Conservation (phyloP, 2,329 filamentous ascomycete genomes). For the Parastagonospora nodorum region DNA sequence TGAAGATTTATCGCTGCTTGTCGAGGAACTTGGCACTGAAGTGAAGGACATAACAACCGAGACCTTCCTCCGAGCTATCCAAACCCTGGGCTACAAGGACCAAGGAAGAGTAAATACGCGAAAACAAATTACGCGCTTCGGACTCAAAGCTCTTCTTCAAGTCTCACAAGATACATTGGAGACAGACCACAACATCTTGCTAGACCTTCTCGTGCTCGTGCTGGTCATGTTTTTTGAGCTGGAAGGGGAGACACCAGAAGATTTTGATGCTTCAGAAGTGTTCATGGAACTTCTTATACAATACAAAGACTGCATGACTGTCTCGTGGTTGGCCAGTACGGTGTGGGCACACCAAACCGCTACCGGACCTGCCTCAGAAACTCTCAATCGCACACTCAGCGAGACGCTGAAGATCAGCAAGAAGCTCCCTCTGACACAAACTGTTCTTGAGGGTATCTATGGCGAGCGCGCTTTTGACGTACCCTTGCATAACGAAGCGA, state of each 20-base stretch:
- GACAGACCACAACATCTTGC: slow-evolving; percentile 73
- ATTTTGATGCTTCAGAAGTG: slow-evolving; percentile 67
- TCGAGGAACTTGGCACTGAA: slow-evolving; percentile 66
- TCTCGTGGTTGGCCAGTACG: slow-evolving; percentile 43
- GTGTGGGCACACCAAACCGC: slow-evolving; percentile 39
- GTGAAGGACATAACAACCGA: slow-evolving; percentile 54
- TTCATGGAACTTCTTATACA: slow-evolving; percentile 65
- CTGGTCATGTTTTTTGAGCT: slow-evolving; percentile 76
- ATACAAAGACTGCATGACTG: slow-evolving; percentile 43
- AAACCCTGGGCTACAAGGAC: slow-evolving; percentile 52
- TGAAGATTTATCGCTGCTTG: slow-evolving; percentile 62
- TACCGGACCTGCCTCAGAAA: slow-evolving; percentile 36
- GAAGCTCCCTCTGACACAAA: slow-evolving; percentile 42
- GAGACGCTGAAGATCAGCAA: slow-evolving; percentile 30
- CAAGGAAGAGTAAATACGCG: slow-evolving; percentile 47
- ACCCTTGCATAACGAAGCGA: slow-evolving; percentile 28
- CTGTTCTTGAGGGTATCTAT: slow-evolving; percentile 43
- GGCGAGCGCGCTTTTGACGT: slow-evolving; percentile 39
- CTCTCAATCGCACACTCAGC: slow-evolving; percentile 26
- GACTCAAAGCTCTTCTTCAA: slow-evolving; percentile 73
- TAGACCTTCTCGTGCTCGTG: slow-evolving; percentile 81
- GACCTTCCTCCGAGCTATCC: slow-evolving; percentile 57
- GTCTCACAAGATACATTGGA: slow-evolving; percentile 80
- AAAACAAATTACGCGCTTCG: slow-evolving; percentile 71
- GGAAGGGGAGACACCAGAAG: slow-evolving; percentile 68